Conservation (phyloP, 768 basidiomycete genomes). For the Pisolithus orientalis region DNA sequence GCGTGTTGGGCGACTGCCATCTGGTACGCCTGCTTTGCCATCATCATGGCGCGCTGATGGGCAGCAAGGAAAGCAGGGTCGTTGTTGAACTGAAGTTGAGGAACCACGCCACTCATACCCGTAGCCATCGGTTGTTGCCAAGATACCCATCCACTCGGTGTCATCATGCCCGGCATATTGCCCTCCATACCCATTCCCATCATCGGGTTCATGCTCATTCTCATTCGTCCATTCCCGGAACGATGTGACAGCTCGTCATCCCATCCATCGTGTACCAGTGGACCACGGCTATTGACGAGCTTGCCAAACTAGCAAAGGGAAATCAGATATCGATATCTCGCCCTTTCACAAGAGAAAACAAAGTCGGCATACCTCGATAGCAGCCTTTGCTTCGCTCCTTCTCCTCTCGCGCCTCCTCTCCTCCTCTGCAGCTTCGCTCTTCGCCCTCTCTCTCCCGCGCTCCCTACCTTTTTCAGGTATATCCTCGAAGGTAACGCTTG, state of each 20-base stretch:
- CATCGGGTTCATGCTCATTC: constrained; percentile 32
- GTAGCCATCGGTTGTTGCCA: constrained; percentile 25
- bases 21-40: constrained; percentile 86
- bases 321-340: neutral
- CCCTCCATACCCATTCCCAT: constrained; percentile 27
- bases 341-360: neutral
- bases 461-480: constrained; percentile 27
- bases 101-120: constrained; percentile 29
- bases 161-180: constrained; percentile 15
- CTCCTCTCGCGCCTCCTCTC: constrained; percentile 64
- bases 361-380: constrained; percentile 61
- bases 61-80: constrained; percentile 63
- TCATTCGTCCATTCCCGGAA: constrained; percentile 26
- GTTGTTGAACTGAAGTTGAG: constrained; percentile 31
- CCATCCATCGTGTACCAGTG: constrained; percentile 45
- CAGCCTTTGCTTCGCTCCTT: constrained; percentile 77
- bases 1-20: constrained; percentile 89
- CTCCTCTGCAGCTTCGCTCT: constrained; percentile 34
- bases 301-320: constrained; percentile 62
- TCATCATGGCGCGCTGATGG: constrained; percentile 84
- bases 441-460: constrained; percentile 26
- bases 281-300: constrained; percentile 73
- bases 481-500: constrained; percentile 70
- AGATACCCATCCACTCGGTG: constrained; percentile 31
- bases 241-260: constrained; percentile 33